These are phyloP conservation scores for Castanea mollissima DNA, from an alignment of 306 rosid genomes.

Conservation along the genomic window DNA sequence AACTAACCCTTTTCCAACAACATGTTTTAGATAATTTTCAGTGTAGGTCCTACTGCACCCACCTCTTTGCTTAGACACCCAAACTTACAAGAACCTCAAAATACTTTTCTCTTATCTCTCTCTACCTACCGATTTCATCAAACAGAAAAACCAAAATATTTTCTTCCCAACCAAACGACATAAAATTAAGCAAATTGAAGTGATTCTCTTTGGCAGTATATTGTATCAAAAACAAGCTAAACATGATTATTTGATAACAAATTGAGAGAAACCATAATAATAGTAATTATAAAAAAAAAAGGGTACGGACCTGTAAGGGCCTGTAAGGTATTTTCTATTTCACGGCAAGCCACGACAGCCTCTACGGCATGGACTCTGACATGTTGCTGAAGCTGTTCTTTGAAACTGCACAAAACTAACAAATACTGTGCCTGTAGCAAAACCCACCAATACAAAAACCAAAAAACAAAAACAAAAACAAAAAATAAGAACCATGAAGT, in stretches of 20 bases:
- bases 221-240: background rate
- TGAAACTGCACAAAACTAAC: slow-evolving; percentile 75
- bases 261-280: background rate
- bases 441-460: background rate
- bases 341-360: slow-evolving; percentile 99
- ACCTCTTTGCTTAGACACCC: slow-evolving; percentile 24
- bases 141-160: background rate
- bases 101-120: slow-evolving; percentile 9
- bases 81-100: slow-evolving; percentile 28
- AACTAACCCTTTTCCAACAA: slow-evolving; percentile 36
- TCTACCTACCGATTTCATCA: slow-evolving; percentile 28
- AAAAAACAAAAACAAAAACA: too few relatives aligned
- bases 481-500: background rate
- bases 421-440: slow-evolving; percentile 72
- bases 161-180: background rate
- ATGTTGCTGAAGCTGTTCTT: slow-evolving; percentile 98
- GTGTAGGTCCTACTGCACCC: slow-evolving; percentile 50
- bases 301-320: slow-evolving; percentile 70
- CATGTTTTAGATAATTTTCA: slow-evolving; percentile 18
- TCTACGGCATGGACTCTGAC: slow-evolving; percentile 97
- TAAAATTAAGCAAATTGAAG: background rate
- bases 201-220: background rate
- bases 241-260: background rate
- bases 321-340: slow-evolving; percentile 88
- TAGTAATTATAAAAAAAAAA: background rate